Evolutionary conservation across 495 filamentous ascomycete genomes (phyloP).

Genomic region (Penicillium verhagenii): DNA sequence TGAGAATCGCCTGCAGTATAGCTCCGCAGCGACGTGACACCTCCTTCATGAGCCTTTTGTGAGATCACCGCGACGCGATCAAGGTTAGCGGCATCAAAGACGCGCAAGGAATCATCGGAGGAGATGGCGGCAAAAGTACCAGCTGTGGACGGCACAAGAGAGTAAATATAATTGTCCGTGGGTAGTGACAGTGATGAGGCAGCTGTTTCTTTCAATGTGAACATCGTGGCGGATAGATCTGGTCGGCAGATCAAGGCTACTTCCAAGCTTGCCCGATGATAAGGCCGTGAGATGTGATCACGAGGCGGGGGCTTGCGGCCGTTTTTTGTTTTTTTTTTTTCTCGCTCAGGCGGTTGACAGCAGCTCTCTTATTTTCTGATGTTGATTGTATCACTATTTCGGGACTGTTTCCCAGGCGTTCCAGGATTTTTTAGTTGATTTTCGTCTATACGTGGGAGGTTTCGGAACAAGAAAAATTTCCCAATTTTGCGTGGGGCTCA

Average conservation of each 20-base stretch:
- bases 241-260: not conserved
- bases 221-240: constrained; percentile 24
- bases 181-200: constrained; percentile 47
- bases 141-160: constrained; percentile 34
- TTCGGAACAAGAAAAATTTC: constrained; percentile 14
- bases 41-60: constrained; percentile 35
- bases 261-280: no score
- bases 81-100: constrained; percentile 45
- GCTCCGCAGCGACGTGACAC: constrained; percentile 44
- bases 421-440: not conserved
- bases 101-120: constrained; percentile 55
- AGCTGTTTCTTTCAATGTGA: constrained; percentile 36
- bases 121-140: constrained; percentile 49
- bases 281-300: not conserved
- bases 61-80: constrained; percentile 33
- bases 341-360: no score
- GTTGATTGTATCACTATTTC: no score
- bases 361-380: no score
- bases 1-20: constrained; percentile 30
- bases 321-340: no score
- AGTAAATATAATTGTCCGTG: constrained; percentile 53
- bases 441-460: constrained; percentile 11
- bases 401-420: no score
- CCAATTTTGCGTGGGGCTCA: constrained; percentile 16
- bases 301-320: no score